Evolutionary conservation across 1,284 basidiomycete genomes (phyloP).

Genomic region (Puccinia coronata): DNA sequence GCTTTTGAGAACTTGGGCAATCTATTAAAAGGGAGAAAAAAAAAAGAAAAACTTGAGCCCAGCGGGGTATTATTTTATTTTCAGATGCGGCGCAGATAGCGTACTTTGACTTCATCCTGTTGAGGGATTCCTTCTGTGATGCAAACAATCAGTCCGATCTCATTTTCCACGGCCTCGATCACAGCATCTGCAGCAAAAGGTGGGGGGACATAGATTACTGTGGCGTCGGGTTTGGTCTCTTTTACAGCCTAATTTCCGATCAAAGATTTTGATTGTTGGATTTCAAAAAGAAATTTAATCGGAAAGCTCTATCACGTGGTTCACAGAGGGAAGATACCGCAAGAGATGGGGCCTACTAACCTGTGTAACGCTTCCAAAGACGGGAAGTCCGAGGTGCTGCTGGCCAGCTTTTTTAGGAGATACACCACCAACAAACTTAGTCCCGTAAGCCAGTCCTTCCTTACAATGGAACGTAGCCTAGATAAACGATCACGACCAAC

Average conservation of each 20-base stretch:
- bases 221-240: constrained; percentile 81
- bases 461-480: constrained; percentile 96
- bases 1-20: constrained; percentile 87
- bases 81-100: constrained; percentile 53
- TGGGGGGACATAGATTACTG: constrained; percentile 93
- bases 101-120: constrained; percentile 83
- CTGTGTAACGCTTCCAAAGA: constrained; percentile 90
- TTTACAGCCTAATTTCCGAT: constrained; percentile 70
- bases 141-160: constrained; percentile 92
- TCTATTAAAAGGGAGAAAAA: constrained; percentile 61
- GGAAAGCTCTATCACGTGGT: too few species aligned
- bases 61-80: not conserved
- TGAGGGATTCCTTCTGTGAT: constrained; percentile 98
- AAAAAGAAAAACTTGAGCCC: too few species aligned
- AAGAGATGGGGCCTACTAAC: too few species aligned
- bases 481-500: not conserved
- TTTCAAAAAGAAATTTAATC: too few species aligned
- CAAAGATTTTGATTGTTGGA: too few species aligned
- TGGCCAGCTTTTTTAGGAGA: constrained; percentile 97
- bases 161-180: constrained; percentile 94
- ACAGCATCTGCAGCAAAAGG: constrained; percentile 90
- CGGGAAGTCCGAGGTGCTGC: constrained; percentile 89
- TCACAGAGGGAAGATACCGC: too few species aligned
- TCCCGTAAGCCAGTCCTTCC: constrained; percentile 92
- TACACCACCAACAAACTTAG: constrained; percentile 95